Evolutionary conservation across 805 yeast genomes (phyloP), one percentile per base, ranked within the genome.

Genomic region (Pichia manshurica): DNA sequence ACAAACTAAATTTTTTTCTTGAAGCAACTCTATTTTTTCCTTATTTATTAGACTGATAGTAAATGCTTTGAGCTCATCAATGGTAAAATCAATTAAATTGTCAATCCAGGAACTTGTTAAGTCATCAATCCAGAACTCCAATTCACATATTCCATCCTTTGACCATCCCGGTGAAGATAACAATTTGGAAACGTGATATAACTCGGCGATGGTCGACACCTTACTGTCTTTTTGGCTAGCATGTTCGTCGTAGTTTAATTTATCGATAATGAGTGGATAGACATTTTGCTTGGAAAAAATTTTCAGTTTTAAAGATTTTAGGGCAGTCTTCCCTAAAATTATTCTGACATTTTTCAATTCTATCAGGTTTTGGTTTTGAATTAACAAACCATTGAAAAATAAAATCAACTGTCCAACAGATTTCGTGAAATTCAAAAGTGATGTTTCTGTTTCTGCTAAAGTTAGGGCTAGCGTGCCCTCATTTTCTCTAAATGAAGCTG

Each of bases 101-200:
- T 52, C 52, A 2, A 62, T 50, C 67, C 67, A 64, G 20, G 61
- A 60, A 22, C 42, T 60, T 2, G 54, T 48, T 8, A 62, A 47
- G 46, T 64, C 67, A 35, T 62, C 66, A 9, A 60, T 56, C 68
- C 68, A 64, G 44, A 63, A 63, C 45, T 63, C 67, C 13, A 64
- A 46, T 41, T 64, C 68, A 36, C 63, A 61, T 4, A 56, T 49
- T 1, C 60, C 63, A 50, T 62, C 65, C 15, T 57, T 48, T 1
- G 66, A 56, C 65, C 67, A 63, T 2, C 61, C 59, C 2, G 50
- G 42, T 37, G 55, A 53, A 5, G 63, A 50, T 13, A 64, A 29
- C n/a, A 56, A 36, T 2, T 35, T 49, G 4, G 64, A 59, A 10
- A 64, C 50, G 2, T 44, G 19, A 15, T 49, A 53, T 17, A 64